Conservation (phyloP, 176 grass and related monocot species). For the Avena insularis region DNA sequence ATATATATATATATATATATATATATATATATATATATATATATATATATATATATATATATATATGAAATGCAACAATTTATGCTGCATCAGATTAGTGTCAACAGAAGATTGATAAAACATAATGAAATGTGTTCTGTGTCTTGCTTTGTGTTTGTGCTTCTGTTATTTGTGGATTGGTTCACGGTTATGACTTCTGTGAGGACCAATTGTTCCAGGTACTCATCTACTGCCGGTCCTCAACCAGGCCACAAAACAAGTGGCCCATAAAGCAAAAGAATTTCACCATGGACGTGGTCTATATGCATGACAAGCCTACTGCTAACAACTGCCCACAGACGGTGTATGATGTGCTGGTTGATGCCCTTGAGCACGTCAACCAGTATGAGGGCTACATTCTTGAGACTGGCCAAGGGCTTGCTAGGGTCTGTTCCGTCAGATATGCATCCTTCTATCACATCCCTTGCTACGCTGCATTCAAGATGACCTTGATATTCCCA, state of each 20-base stretch:
- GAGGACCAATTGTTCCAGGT: constrained; percentile 55
- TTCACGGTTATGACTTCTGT: neutral
- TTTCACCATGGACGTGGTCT: constrained; percentile 87
- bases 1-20: no score
- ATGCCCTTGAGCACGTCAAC: constrained; percentile 84
- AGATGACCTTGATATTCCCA: constrained; percentile 93
- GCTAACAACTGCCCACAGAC: constrained; percentile 88
- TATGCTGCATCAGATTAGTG: neutral
- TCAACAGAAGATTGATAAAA: neutral
- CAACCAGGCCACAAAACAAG: constrained; percentile 68
- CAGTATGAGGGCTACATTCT: constrained; percentile 95
- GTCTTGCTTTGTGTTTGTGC: neutral
- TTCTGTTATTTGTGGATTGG: constrained; percentile 17
- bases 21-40: no score
- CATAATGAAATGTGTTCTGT: neutral
- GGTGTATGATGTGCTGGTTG: constrained; percentile 84
- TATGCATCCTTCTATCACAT: constrained; percentile 75
- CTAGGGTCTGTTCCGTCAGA: constrained; percentile 76
- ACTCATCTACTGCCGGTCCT: constrained; percentile 93
- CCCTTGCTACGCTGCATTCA: constrained; percentile 77
- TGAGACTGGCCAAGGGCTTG: constrained; percentile 83
- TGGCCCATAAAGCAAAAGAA: constrained; percentile 82
- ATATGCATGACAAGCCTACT: constrained; percentile 89
- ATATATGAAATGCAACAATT: neutral
- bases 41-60: no score